Evolutionary conservation across 176 grass and related monocot genomes (phyloP).

Genomic region (Musa schizocarpa): DNA sequence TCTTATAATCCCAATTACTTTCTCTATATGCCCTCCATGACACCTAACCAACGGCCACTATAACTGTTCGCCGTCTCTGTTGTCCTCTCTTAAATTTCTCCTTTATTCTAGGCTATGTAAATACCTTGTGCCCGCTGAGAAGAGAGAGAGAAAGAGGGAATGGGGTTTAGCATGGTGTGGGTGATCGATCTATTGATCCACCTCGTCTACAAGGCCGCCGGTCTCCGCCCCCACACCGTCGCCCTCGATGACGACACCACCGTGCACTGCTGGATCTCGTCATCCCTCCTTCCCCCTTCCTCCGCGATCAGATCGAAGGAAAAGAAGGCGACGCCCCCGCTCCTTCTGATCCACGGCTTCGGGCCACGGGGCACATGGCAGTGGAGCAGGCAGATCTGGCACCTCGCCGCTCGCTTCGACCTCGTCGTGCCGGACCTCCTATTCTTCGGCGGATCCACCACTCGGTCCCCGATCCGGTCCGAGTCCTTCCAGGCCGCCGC

Average conservation of each 20-base stretch:
- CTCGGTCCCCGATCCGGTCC: conserved; percentile 26
- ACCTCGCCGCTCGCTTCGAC: conserved; percentile 55
- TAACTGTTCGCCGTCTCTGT: too few relatives aligned
- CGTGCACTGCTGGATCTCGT: conserved; percentile 44
- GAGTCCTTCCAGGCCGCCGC: conserved; percentile 65
- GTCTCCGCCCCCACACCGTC: conserved; percentile 36
- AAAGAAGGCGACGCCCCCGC: conserved; percentile 24
- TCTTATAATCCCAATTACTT: too few relatives aligned
- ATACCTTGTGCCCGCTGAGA: neutral
- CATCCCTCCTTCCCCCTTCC: conserved; percentile 24
- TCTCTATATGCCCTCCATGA: too few relatives aligned
- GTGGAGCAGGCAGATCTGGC: conserved; percentile 53
- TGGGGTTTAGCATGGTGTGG: neutral
- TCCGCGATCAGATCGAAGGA: neutral
- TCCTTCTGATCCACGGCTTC: conserved; percentile 87
- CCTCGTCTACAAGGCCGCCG: conserved; percentile 37
- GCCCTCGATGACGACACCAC: conserved; percentile 50
- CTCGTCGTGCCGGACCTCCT: conserved; percentile 78
- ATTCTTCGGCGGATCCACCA: conserved; percentile 74
- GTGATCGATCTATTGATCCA: conserved; percentile 33
- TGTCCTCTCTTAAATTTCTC: too few relatives aligned
- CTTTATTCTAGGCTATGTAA: too few relatives aligned
- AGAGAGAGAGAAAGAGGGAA: neutral
- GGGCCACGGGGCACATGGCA: conserved; percentile 56
- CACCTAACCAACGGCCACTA: too few relatives aligned